Evolutionary conservation across 2,329 filamentous ascomycete species (phyloP).

Genomic region (Penicillium verrucosum): DNA sequence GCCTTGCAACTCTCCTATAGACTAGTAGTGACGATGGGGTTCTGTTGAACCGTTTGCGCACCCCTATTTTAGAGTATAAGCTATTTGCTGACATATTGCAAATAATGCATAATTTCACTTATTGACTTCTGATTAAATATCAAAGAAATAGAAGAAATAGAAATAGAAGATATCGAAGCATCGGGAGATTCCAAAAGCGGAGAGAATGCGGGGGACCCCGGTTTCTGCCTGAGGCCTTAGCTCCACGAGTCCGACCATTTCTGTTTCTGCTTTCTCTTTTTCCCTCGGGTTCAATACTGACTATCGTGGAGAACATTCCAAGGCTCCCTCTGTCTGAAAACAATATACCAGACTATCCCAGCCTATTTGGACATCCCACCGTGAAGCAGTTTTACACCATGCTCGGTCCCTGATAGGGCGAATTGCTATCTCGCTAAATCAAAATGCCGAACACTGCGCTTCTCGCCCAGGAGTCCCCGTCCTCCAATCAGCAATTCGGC

Average conservation of each 20-base stretch:
- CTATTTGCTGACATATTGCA: background rate
- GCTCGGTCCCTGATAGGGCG: constrained; percentile 22
- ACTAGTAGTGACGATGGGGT: background rate
- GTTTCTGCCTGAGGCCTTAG: constrained; percentile 22
- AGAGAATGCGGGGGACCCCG: constrained; percentile 25
- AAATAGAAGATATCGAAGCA: background rate
- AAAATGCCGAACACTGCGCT: constrained; percentile 35
- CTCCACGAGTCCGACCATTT: constrained; percentile 4
- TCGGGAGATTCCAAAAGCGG: constrained; percentile 10
- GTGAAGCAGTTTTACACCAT: constrained; percentile 13
- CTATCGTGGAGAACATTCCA: constrained; percentile 3
- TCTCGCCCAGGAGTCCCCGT: constrained; percentile 22
- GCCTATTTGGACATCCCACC: constrained; percentile 1
- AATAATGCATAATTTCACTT: too few species aligned
- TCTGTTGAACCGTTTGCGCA: background rate
- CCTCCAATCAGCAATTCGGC: constrained; percentile 19
- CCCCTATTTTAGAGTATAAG: background rate
- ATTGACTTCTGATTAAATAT: too few species aligned
- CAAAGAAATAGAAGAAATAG: background rate
- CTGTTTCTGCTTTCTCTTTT: constrained; percentile 7
- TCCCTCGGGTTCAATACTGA: constrained; percentile 12
- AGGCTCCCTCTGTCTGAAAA: background rate
- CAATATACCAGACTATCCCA: background rate
- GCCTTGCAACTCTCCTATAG: background rate
- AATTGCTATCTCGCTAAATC: constrained; percentile 29